Conservation (phyloP, 2,329 filamentous ascomycete genomes). For the Botrytis pseudocinerea region DNA sequence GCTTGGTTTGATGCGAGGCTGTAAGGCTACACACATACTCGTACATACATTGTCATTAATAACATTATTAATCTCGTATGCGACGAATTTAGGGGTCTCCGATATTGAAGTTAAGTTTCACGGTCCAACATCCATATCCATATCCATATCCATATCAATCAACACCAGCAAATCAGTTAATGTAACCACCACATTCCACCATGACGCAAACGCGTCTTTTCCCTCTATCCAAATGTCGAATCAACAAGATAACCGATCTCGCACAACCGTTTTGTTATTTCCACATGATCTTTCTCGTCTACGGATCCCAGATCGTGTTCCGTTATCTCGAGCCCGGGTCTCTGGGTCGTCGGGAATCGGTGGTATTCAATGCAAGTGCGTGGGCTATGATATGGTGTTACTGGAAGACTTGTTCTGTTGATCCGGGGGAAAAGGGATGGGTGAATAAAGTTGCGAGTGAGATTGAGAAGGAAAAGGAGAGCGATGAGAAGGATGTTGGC, state of each 20-base stretch:
- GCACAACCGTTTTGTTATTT: constrained; percentile 68
- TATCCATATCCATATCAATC: background rate
- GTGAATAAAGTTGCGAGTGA: constrained; percentile 26
- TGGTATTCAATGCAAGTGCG: constrained; percentile 67
- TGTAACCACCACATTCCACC: background rate
- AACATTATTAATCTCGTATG: no score
- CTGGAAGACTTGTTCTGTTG: constrained; percentile 57
- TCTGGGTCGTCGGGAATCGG: constrained; percentile 55
- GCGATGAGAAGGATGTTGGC: constrained; percentile 28
- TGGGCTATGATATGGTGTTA: constrained; percentile 52
- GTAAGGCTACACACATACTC: constrained; percentile 10
- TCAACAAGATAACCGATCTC: constrained; percentile 44
- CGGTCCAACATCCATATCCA: background rate
- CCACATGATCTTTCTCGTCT: constrained; percentile 69
- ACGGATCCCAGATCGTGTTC: constrained; percentile 72
- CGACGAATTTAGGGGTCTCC: background rate
- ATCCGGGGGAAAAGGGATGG: constrained; percentile 55
- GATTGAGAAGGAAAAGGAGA: constrained; percentile 1
- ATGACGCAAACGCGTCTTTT: constrained; percentile 21
- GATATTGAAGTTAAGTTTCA: background rate
- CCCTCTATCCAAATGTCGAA: constrained; percentile 13
- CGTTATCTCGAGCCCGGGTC: constrained; percentile 61
- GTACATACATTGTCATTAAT: no score
- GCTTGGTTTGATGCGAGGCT: background rate
- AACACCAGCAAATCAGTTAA: background rate